Conservation (phyloP, 2,329 filamentous ascomycete genomes). For the Metarhizium robertsii region DNA sequence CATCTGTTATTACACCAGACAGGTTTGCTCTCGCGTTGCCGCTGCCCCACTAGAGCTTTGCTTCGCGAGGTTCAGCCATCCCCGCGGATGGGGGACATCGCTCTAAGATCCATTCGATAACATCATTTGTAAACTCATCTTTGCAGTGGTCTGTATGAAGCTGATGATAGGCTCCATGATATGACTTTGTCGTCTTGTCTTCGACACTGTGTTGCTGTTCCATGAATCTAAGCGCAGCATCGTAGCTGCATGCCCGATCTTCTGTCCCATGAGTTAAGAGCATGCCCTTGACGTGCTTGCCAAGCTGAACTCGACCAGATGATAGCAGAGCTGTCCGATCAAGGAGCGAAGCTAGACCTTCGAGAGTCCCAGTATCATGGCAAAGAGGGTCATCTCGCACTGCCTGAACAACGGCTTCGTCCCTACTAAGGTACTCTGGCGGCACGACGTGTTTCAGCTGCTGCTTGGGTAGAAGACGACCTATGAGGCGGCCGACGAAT, state of each 20-base stretch:
- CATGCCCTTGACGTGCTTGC: conserved; percentile 50
- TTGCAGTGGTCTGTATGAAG: conserved; percentile 51
- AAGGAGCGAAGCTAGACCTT: conserved; percentile 67
- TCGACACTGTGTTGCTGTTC: conserved; percentile 43
- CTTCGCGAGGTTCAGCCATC: conserved; percentile 14
- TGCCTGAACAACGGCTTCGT: conserved; percentile 50
- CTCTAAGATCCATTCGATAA: conserved; percentile 57
- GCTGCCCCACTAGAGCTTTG: conserved; percentile 26
- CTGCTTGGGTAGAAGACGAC: conserved; percentile 54
- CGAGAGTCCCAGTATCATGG: conserved; percentile 80
- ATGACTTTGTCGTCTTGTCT: conserved; percentile 64
- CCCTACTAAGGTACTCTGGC: conserved; percentile 54
- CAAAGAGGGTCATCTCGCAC: conserved; percentile 59
- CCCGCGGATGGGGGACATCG: conserved; percentile 11
- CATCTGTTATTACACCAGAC: neutral
- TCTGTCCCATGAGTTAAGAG: conserved; percentile 69
- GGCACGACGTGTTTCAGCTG: conserved; percentile 61
- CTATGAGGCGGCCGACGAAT: conserved; percentile 55
- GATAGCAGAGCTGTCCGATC: conserved; percentile 59
- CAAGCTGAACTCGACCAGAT: conserved; percentile 41
- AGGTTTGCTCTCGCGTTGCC: neutral
- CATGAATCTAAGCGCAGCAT: conserved; percentile 55
- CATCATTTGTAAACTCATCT: conserved; percentile 47
- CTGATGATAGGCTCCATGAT: conserved; percentile 73
- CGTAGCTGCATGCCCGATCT: conserved; percentile 60